These are phyloP conservation scores for Alectoria sarmentosa DNA, from an alignment of 495 filamentous ascomycete species.

Conservation along the genomic window DNA sequence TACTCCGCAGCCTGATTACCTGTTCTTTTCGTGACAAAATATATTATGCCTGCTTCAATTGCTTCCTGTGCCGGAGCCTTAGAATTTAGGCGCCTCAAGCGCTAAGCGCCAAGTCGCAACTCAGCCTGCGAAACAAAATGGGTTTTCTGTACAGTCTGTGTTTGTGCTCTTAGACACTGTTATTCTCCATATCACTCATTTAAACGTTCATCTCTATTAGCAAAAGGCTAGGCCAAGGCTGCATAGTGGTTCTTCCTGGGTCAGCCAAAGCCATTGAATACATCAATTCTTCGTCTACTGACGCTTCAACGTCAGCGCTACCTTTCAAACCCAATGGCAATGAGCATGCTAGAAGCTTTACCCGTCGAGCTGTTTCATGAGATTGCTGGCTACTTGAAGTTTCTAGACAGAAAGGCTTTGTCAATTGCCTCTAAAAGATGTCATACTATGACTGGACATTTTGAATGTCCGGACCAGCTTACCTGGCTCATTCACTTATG, in stretches of 20 bases:
- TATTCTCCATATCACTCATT: neutral
- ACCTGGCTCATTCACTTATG: neutral
- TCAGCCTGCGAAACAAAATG: no score
- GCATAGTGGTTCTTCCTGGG: neutral
- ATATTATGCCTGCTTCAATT: no score
- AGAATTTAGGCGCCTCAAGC: neutral
- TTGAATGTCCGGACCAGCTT: slow-evolving; percentile 3
- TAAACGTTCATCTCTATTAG: neutral
- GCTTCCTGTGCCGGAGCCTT: neutral
- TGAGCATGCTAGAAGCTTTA: neutral
- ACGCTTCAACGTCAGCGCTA: neutral
- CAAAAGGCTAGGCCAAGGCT: neutral
- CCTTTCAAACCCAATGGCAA: neutral
- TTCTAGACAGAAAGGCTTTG: neutral
- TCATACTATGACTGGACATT: neutral
- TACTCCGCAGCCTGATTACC: neutral
- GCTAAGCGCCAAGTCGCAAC: no score
- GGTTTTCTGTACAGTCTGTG: no score
- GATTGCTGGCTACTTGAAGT: neutral
- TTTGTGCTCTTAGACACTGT: no score
- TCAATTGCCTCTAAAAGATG: neutral
- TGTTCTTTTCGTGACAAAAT: neutral
- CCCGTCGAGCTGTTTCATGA: neutral
- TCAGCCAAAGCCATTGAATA: neutral
- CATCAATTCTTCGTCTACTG: neutral